A percentile compares a stretch with the other conserved stretches of the same genome.
These are phyloP conservation scores for Colletotrichum tofieldiae DNA, from an alignment of 2,329 filamentous ascomycete species.

Conservation along the genomic window DNA sequence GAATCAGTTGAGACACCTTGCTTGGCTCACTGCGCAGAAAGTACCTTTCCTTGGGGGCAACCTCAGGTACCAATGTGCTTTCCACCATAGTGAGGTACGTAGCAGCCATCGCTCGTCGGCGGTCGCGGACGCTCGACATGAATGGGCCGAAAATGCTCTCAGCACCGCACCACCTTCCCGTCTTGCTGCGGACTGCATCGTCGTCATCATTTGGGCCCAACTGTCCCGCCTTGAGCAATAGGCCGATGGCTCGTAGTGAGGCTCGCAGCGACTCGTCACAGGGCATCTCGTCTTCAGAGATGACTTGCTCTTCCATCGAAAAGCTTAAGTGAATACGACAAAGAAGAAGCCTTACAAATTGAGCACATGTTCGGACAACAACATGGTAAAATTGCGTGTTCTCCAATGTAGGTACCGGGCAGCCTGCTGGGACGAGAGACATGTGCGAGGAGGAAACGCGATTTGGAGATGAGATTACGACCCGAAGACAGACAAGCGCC, in stretches of 20 bases:
- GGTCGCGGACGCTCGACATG: conserved; percentile 6
- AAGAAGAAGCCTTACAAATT: not conserved
- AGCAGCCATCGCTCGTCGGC: not conserved
- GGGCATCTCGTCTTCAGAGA: not conserved
- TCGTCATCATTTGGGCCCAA: conserved; percentile 31
- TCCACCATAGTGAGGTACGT: too few relatives aligned
- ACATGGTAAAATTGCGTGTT: not conserved
- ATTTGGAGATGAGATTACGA: conserved; percentile 28
- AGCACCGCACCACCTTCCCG: conserved; percentile 16
- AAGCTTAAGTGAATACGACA: not conserved
- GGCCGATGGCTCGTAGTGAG: not conserved
- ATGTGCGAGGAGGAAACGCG: conserved; percentile 27
- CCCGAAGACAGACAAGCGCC: conserved; percentile 9
- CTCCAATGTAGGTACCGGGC: not conserved
- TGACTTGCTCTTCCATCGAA: not conserved
- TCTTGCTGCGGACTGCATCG: conserved; percentile 24
- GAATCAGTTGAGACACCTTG: not conserved
- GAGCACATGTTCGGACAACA: conserved; percentile 33
- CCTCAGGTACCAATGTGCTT: not conserved
- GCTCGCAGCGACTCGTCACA: not conserved
- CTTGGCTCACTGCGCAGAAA: not conserved
- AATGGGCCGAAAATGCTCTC: conserved; percentile 19
- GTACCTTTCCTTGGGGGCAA: not conserved
- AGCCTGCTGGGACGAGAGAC: conserved; percentile 11
- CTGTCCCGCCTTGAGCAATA: not conserved